Evolutionary conservation across 1,284 basidiomycete genomes (phyloP), one percentile per base, ranked within the genome.

Genomic region (Spongiforma sp.): DNA sequence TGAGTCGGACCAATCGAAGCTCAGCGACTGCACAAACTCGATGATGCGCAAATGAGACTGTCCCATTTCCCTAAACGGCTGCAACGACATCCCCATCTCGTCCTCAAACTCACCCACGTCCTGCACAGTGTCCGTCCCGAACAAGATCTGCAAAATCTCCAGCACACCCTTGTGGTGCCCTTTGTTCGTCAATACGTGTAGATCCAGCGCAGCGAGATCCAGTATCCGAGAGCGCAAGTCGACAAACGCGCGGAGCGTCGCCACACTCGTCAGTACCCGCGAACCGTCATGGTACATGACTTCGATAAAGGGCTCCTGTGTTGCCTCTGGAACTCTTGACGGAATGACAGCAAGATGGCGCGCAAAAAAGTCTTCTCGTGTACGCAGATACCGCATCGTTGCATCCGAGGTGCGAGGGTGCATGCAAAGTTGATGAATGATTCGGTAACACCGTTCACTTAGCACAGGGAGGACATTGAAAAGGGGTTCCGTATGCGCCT

Each of bases 301-400:
- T 43, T 90, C 81, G 34, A 97, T 91, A 61, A 81, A 82, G 0
- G 88, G 84, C 6, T 84, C 83, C 37, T 81, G 81, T 1, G 78
- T 67, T 2, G 79, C 79, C 32, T 80, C 75, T 0, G 89, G 87
- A 0, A 84, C 83, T 60, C 85, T 84, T 54, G 88, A 86, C 5
- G 94, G 89, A 24, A 96, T 82, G 24, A 82, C 86, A 4, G 88
- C 85, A 24, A 98, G 84, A 76, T 98, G 96, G 9, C 90, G 85
- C 2, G 89, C 88, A 69, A 97, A 95, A 81, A 96, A 99, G 71
- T 96, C 91, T 76, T 96, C 93, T 28, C 91, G 85, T 4, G 93
- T 94, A 50, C 95, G 90, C 52, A 99, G 84, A 75, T 98, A 99
- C 1, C 95, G 89, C 79, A 95, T 90, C 15, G 91, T 91, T 43